Evolutionary conservation across 225 moss, liverwort and hornwort genomes (phyloP).

Genomic region (Ulota crispa): DNA sequence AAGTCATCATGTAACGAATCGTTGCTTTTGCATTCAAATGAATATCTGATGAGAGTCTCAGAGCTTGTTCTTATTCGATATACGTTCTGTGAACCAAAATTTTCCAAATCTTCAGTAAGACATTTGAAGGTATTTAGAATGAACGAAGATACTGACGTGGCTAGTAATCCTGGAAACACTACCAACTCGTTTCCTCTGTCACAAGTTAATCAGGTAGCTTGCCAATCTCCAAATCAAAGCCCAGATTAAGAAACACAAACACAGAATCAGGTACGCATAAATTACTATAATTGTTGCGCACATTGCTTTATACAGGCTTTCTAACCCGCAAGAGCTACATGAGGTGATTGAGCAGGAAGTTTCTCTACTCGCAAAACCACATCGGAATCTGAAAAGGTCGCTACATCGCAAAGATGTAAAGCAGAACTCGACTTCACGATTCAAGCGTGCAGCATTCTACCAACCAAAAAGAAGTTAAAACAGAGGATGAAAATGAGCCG

Average conservation of each 20-base stretch:
- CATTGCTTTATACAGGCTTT: conserved; percentile 23
- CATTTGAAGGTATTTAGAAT: background rate
- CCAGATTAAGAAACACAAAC: background rate
- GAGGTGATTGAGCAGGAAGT: conserved; percentile 15
- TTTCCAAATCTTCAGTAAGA: background rate
- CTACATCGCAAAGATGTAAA: conserved; percentile 40
- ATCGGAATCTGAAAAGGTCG: conserved; percentile 11
- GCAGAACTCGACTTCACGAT: conserved; percentile 35
- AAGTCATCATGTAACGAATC: background rate
- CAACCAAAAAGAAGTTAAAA: conserved; percentile 6
- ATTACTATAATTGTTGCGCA: conserved; percentile 22
- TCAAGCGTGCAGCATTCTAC: conserved; percentile 24
- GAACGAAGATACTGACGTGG: background rate
- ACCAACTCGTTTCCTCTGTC: background rate
- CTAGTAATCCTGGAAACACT: background rate
- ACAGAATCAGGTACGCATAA: background rate
- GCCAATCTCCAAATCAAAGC: background rate
- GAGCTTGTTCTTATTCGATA: background rate
- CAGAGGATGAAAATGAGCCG: conserved; percentile 9
- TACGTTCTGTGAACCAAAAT: background rate
- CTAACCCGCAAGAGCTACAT: conserved; percentile 27
- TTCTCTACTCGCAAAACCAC: background rate
- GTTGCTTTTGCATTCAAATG: background rate
- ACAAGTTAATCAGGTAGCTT: background rate
- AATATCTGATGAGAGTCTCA: no score